These are phyloP conservation scores for Rhodotorula sp. DNA, from an alignment of 1,284 basidiomycete species.

Conservation along the genomic window DNA sequence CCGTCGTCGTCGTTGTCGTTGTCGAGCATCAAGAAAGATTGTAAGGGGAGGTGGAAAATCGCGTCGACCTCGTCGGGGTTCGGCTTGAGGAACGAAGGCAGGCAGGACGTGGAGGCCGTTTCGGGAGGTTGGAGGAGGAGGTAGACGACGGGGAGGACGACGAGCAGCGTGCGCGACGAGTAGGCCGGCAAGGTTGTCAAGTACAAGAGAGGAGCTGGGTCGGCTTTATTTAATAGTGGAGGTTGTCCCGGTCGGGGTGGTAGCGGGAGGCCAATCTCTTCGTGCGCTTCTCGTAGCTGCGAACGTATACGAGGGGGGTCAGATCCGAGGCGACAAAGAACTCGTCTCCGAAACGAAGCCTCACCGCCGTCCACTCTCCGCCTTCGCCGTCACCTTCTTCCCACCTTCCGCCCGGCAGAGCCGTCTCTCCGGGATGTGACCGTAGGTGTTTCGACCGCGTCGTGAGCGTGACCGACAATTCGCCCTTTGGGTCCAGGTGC, in stretches of 20 bases:
- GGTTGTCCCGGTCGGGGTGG: background rate
- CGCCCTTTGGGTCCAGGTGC: conserved; percentile 28
- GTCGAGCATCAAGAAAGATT: conserved; percentile 19
- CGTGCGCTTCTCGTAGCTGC: conserved; percentile 43
- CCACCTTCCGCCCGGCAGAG: conserved; percentile 42
- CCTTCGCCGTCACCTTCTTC: conserved; percentile 31
- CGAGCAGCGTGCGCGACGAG: conserved; percentile 42
- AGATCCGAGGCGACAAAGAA: background rate
- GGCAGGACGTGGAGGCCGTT: background rate
- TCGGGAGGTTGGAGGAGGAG: conserved; percentile 21
- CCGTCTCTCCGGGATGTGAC: conserved; percentile 44
- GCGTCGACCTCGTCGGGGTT: conserved; percentile 41
- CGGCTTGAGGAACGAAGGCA: background rate
- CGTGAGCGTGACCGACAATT: conserved; percentile 37
- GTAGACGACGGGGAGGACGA: conserved; percentile 43
- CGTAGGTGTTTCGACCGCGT: conserved; percentile 38
- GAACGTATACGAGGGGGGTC: background rate
- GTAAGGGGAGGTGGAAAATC: conserved; percentile 38
- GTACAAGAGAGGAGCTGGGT: conserved; percentile 20
- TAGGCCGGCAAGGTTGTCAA: conserved; percentile 41
- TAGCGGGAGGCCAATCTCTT: conserved; percentile 40
- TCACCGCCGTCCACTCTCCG: conserved; percentile 36
- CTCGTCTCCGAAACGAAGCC: background rate
- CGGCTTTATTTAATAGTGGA: background rate
- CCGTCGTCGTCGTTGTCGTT: background rate